Evolutionary conservation across 2,329 filamentous ascomycete species (phyloP).

Genomic region (Elsinoe perseae): DNA sequence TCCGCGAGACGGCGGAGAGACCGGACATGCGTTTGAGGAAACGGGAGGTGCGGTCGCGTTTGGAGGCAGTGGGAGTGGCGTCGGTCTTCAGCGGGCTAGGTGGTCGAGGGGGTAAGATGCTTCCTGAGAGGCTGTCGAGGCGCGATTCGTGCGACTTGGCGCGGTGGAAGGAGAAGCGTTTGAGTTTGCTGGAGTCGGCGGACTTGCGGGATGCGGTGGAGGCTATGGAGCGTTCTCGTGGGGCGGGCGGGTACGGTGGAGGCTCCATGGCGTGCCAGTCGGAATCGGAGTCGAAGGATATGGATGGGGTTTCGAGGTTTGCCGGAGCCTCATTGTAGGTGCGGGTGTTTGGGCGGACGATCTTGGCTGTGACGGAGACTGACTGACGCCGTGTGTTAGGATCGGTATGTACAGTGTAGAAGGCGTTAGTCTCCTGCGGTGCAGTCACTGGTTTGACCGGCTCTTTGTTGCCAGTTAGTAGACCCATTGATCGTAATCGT

Average conservation of each 20-base stretch:
- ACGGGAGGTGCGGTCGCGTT: conserved; percentile 49
- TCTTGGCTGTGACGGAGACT: conserved; percentile 80
- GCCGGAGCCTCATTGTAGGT: not conserved
- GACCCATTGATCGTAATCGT: not conserved
- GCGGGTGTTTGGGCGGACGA: conserved; percentile 50
- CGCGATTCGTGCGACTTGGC: conserved; percentile 14
- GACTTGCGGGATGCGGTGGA: conserved; percentile 18
- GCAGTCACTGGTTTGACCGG: conserved; percentile 5
- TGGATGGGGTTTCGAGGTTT: conserved; percentile 34
- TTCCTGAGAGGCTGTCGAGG: not conserved
- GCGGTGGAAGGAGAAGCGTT: conserved; percentile 12
- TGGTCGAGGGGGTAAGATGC: conserved; percentile 19
- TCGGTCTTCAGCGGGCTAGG: conserved; percentile 21
- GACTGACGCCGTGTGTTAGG: conserved; percentile 53
- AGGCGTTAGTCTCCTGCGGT: conserved; percentile 25
- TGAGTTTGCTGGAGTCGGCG: conserved; percentile 17
- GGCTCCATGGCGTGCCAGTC: conserved; percentile 41
- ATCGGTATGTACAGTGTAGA: conserved; percentile 36
- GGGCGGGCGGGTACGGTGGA: conserved; percentile 53
- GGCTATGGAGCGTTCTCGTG: conserved; percentile 39
- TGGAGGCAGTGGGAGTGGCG: conserved; percentile 28
- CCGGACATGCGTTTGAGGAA: conserved; percentile 56
- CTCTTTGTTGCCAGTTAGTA: not conserved
- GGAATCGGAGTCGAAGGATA: conserved; percentile 24
- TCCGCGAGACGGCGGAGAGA: conserved; percentile 38